Evolutionary conservation across 768 basidiomycete species (phyloP).

Genomic region (Mycena metata): DNA sequence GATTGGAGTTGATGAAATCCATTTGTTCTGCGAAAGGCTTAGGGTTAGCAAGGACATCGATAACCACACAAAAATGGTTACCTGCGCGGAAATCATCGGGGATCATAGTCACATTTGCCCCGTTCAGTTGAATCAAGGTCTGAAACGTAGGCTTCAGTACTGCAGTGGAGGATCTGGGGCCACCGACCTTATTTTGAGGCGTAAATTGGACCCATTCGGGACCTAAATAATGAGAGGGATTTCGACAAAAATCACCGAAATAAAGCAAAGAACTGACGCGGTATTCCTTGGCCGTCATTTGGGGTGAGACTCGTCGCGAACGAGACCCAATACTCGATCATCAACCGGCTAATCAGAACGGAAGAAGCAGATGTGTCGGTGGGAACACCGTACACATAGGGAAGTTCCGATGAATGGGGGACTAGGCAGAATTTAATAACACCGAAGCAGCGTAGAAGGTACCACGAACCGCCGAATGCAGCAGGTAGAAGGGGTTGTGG

Average conservation of each 20-base stretch:
- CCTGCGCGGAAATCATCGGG: slow-evolving; percentile 43
- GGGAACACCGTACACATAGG: slow-evolving; percentile 48
- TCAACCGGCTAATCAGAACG: slow-evolving; percentile 46
- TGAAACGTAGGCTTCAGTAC: slow-evolving; percentile 18
- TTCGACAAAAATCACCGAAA: too few relatives aligned
- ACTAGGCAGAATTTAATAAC: slow-evolving; percentile 41
- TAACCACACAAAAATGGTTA: background rate
- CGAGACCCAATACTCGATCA: slow-evolving; percentile 63
- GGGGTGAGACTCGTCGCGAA: slow-evolving; percentile 59
- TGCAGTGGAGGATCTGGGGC: too few relatives aligned
- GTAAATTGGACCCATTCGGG: slow-evolving; percentile 24
- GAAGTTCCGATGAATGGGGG: slow-evolving; percentile 47
- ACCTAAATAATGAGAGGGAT: background rate
- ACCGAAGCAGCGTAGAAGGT: background rate
- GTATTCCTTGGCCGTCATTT: slow-evolving; percentile 55
- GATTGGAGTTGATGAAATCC: slow-evolving; percentile 20
- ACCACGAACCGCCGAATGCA: slow-evolving; percentile 47
- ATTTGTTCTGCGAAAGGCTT: slow-evolving; percentile 38
- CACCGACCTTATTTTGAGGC: slow-evolving; percentile 10
- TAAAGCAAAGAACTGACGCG: slow-evolving; percentile 41
- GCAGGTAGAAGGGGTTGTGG: slow-evolving; percentile 42
- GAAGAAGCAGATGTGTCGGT: slow-evolving; percentile 27
- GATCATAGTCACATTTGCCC: slow-evolving; percentile 50
- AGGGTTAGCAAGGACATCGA: background rate
- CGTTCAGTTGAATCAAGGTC: slow-evolving; percentile 54